These are phyloP conservation scores for Phialocephala sp. DNA, from an alignment of 2,329 filamentous ascomycete species.

Conservation along the genomic window DNA sequence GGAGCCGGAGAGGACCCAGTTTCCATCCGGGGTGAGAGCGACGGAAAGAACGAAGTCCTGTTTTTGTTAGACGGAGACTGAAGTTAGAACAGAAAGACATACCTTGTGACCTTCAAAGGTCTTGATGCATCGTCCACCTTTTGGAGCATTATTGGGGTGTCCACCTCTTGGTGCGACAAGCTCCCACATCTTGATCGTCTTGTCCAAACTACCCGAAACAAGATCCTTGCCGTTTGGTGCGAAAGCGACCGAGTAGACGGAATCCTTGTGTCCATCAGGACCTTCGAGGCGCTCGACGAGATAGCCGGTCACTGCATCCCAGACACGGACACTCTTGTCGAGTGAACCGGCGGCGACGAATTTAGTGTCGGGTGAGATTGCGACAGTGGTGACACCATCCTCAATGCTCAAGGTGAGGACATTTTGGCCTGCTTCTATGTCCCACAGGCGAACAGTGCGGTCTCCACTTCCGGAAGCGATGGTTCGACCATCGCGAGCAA, in stretches of 20 bases:
- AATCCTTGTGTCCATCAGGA: constrained; percentile 93
- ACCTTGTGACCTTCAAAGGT: constrained; percentile 97
- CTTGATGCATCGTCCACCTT: constrained; percentile 91
- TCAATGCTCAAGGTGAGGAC: constrained; percentile 89
- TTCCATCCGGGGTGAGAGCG: constrained; percentile 89
- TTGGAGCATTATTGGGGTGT: constrained; percentile 69
- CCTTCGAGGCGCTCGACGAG: constrained; percentile 92
- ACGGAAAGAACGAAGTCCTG: constrained; percentile 97
- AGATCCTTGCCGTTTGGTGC: constrained; percentile 91
- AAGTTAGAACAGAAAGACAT: constrained; percentile 43
- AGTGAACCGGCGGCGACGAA: constrained; percentile 94
- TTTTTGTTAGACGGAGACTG: constrained; percentile 30
- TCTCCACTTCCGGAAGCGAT: constrained; percentile 97
- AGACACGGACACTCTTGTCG: constrained; percentile 97
- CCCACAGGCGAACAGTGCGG: constrained; percentile 93
- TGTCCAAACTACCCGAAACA: constrained; percentile 92
- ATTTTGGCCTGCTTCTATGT: constrained; percentile 83
- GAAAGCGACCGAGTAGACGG: constrained; percentile 95
- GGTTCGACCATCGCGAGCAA: constrained; percentile 88
- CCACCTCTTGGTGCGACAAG: constrained; percentile 73
- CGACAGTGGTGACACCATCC: constrained; percentile 96
- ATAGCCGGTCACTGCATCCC: constrained; percentile 87
- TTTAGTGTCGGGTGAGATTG: constrained; percentile 93
- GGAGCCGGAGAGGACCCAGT: constrained; percentile 96
- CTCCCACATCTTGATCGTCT: constrained; percentile 99